Evolutionary conservation across 768 basidiomycete genomes (phyloP).

Genomic region (Russula compacta): DNA sequence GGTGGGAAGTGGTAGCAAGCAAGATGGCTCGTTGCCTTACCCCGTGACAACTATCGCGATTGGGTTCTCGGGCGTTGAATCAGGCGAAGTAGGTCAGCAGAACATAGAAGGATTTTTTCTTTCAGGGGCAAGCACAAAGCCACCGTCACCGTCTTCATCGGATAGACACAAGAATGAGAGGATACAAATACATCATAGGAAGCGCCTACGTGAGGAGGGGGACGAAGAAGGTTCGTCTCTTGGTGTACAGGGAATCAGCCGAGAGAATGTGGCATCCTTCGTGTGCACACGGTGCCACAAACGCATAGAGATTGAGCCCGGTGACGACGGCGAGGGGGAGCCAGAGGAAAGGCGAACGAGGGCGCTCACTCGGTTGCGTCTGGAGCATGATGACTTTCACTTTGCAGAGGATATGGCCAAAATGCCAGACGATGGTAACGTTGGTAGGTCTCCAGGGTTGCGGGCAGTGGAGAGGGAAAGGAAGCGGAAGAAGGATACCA

Average conservation of each 20-base stretch:
- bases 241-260: not conserved
- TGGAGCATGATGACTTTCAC: slow-evolving; percentile 88
- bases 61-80: slow-evolving; percentile 70
- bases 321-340: slow-evolving; percentile 26
- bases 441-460: not conserved
- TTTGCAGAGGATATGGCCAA: slow-evolving; percentile 70
- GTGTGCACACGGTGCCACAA: slow-evolving; percentile 10
- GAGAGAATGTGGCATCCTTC: not conserved
- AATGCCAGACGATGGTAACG: slow-evolving; percentile 26
- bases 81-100: slow-evolving; percentile 67
- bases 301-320: slow-evolving; percentile 10
- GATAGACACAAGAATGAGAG: not conserved
- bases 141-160: not conserved
- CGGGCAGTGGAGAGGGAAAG: slow-evolving; percentile 19
- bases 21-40: slow-evolving; percentile 33
- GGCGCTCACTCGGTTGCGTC: slow-evolving; percentile 35
- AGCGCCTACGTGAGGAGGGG: slow-evolving; percentile 10
- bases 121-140: slow-evolving; percentile 21
- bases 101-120: slow-evolving; percentile 85
- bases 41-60: slow-evolving; percentile 68
- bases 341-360: slow-evolving; percentile 20
- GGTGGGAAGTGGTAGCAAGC: slow-evolving; percentile 35
- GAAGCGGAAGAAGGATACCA: slow-evolving; percentile 26
- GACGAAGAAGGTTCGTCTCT: slow-evolving; percentile 1
- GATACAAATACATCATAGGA: slow-evolving; percentile 19